Conservation (phyloP, 257 asterid genomes). For the Primulina huaijiensis region DNA sequence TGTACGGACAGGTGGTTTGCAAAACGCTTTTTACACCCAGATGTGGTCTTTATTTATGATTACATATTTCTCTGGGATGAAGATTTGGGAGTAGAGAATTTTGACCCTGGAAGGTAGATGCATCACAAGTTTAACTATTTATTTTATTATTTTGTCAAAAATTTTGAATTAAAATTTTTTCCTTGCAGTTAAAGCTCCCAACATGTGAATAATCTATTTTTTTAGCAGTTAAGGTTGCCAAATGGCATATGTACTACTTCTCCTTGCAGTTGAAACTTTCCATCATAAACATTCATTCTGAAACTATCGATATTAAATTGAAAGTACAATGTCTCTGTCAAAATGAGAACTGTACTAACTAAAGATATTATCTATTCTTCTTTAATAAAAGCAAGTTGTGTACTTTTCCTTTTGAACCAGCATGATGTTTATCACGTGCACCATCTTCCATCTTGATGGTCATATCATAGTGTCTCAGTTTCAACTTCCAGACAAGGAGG, state of each 20-base stretch:
- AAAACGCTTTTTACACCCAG: slow-evolving; percentile 90
- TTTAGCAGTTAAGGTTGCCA: not conserved
- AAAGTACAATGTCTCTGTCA: not conserved
- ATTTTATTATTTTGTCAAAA: not conserved
- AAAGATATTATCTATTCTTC: not conserved
- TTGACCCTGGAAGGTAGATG: slow-evolving; percentile 82
- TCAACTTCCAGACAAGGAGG: not conserved
- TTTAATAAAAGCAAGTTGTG: not conserved
- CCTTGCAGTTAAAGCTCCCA: not conserved
- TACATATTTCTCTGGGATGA: slow-evolving; percentile 99
- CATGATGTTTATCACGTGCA: not conserved
- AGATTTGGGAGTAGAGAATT: slow-evolving; percentile 87
- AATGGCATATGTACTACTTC: not conserved
- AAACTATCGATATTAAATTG: not conserved
- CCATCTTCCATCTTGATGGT: not conserved
- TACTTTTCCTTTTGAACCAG: not conserved
- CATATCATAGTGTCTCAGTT: not conserved
- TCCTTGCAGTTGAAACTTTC: not conserved
- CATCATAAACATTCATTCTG: not conserved
- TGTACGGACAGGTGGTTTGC: slow-evolving; percentile 89
- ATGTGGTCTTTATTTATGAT: slow-evolving; percentile 74
- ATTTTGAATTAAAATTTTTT: not conserved
- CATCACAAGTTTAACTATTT: not conserved
- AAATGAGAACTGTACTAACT: not conserved
- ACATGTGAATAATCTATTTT: not conserved